phyloP scores from a whole-genome alignment of 352 stramenopile genomes.

The Aphanomyces stellatus region DNA sequence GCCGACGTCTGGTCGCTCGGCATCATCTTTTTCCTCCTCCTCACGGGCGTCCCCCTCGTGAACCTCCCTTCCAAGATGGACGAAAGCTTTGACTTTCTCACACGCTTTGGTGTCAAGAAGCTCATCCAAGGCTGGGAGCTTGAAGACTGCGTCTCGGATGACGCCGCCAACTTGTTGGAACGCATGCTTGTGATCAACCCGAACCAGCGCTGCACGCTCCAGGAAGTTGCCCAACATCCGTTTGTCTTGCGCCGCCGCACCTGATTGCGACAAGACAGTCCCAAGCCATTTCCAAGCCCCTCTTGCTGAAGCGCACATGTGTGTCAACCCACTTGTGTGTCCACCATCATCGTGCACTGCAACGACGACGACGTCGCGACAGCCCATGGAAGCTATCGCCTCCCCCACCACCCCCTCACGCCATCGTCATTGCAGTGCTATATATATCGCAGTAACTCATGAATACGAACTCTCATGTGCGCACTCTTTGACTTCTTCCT shows the following conservation, averaged over 20 bases:
- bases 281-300: neutral
- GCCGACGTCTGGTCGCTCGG: constrained; percentile 75
- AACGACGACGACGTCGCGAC: too few species aligned
- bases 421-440: too few species aligned
- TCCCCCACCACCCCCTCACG: too few species aligned
- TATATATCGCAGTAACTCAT: too few species aligned
- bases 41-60: constrained; percentile 29
- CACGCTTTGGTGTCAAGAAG: neutral
- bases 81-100: constrained; percentile 17
- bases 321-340: too few species aligned
- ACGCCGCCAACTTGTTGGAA: constrained; percentile 82
- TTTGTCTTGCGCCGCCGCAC: constrained; percentile 38
- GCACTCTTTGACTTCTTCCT: too few species aligned
- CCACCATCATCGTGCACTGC: too few species aligned
- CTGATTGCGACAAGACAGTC: neutral
- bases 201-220: constrained; percentile 83
- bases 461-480: too few species aligned
- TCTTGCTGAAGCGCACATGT: too few species aligned
- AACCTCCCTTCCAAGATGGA: constrained; percentile 20
- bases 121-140: constrained; percentile 18
- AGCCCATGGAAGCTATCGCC: too few species aligned
- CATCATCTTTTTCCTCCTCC: constrained; percentile 69
- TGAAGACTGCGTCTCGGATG: constrained; percentile 22
- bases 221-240: constrained; percentile 84
- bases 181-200: constrained; percentile 92